Conservation (phyloP, 2,329 filamentous ascomycete genomes). For the Fusarium cicatricum region DNA sequence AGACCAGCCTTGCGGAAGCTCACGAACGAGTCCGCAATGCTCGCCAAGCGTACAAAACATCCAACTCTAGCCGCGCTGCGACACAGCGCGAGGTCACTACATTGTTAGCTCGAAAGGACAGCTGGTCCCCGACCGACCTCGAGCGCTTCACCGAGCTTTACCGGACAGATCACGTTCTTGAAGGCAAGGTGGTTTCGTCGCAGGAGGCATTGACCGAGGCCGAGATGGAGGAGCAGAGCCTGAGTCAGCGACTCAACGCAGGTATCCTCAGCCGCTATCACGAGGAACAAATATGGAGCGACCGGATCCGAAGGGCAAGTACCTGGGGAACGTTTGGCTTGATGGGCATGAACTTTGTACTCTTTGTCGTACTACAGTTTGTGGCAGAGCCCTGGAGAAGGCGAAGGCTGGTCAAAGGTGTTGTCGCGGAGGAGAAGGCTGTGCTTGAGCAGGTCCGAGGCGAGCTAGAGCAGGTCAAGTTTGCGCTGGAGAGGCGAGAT, state of each 20-base stretch:
- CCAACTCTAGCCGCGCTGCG: slow-evolving; percentile 81
- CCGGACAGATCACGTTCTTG: slow-evolving; percentile 90
- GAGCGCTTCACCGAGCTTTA: slow-evolving; percentile 96
- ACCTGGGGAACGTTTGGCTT: slow-evolving; percentile 99
- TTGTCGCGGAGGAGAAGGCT: slow-evolving; percentile 79
- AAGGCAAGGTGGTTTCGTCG: slow-evolving; percentile 79
- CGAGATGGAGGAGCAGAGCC: slow-evolving; percentile 81
- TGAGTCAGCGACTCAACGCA: slow-evolving; percentile 77
- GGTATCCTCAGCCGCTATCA: slow-evolving; percentile 92
- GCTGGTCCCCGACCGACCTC: slow-evolving; percentile 85
- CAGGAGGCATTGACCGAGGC: slow-evolving; percentile 76
- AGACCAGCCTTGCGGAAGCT: slow-evolving; percentile 64
- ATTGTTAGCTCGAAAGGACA: slow-evolving; percentile 90
- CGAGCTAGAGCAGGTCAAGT: slow-evolving; percentile 50
- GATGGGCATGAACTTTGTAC: slow-evolving; percentile 94
- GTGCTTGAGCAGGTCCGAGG: slow-evolving; percentile 58
- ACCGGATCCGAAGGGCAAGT: slow-evolving; percentile 93
- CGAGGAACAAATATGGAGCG: slow-evolving; percentile 99
- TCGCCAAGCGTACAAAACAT: slow-evolving; percentile 81
- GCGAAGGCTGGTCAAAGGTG: slow-evolving; percentile 79
- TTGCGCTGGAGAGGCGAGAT: slow-evolving; percentile 40
- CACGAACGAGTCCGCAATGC: slow-evolving; percentile 74
- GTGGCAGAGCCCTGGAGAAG: slow-evolving; percentile 94
- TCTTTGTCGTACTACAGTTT: slow-evolving; percentile 87
- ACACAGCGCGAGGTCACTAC: slow-evolving; percentile 97